Evolutionary conservation across 1,284 basidiomycete genomes (phyloP).

Genomic region (Pyrrhoderma noxium): DNA sequence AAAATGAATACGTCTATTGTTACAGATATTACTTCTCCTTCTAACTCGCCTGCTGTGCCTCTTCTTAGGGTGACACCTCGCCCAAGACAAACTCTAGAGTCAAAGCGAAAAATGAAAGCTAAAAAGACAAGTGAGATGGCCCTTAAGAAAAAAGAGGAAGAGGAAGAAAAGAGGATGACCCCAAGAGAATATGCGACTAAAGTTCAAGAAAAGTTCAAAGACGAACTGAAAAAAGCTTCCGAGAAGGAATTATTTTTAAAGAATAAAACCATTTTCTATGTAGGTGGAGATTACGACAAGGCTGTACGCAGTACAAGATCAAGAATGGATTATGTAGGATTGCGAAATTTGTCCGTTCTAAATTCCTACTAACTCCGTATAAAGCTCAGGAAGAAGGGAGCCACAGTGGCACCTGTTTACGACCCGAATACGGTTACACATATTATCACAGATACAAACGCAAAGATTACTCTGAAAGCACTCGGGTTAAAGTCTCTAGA

Average conservation of each 20-base stretch:
- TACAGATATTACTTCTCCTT: conserved; percentile 15
- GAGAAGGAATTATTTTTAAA: conserved; percentile 32
- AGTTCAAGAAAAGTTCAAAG: conserved; percentile 13
- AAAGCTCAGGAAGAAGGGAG: conserved; percentile 54
- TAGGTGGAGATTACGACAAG: conserved; percentile 46
- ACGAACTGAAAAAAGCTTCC: conserved; percentile 6
- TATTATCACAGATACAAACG: conserved; percentile 47
- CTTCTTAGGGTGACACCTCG: not conserved
- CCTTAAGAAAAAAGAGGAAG: conserved; percentile 11
- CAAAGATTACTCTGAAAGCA: conserved; percentile 29
- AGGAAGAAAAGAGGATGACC: conserved; percentile 16
- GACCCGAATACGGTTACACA: conserved; percentile 51
- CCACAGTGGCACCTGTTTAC: conserved; percentile 45
- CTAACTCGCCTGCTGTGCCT: conserved; percentile 4
- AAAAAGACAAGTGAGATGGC: conserved; percentile 3
- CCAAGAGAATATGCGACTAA: conserved; percentile 15
- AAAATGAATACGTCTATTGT: not conserved
- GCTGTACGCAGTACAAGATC: conserved; percentile 43
- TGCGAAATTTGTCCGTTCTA: not conserved
- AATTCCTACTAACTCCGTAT: not conserved
- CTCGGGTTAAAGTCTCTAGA: conserved; percentile 39
- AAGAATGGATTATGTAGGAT: conserved; percentile 51
- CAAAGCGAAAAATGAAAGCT: conserved; percentile 9
- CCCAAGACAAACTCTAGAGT: not conserved
- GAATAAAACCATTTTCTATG: conserved; percentile 50